phyloP scores from a whole-genome alignment of 2,329 filamentous ascomycete species.

The Cordyceps javanica region DNA sequence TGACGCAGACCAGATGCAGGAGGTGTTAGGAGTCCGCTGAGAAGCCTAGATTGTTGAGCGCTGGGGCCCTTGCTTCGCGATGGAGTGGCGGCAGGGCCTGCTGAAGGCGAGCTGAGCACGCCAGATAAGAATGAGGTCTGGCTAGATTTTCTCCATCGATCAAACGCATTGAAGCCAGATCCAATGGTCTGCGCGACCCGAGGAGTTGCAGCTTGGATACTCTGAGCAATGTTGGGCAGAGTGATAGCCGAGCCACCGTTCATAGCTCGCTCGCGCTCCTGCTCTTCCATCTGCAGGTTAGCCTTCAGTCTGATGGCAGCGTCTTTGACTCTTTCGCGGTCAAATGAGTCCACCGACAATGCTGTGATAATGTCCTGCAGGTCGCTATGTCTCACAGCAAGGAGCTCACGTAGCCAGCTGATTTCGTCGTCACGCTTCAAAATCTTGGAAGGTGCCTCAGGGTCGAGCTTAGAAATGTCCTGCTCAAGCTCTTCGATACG shows the following conservation, averaged over 20 bases:
- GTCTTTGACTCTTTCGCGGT: constrained; percentile 75
- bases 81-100: constrained; percentile 46
- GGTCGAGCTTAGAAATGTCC: constrained; percentile 61
- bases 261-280: constrained; percentile 82
- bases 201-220: constrained; percentile 73
- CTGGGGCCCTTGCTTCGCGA: constrained; percentile 50
- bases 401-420: constrained; percentile 85
- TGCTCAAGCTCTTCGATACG: constrained; percentile 83
- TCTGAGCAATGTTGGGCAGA: constrained; percentile 70
- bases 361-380: constrained; percentile 84
- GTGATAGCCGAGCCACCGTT: constrained; percentile 61
- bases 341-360: constrained; percentile 67
- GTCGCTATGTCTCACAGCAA: constrained; percentile 85
- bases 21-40: constrained; percentile 83
- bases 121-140: constrained; percentile 47
- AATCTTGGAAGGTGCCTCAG: constrained; percentile 73
- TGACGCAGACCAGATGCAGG: constrained; percentile 68
- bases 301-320: constrained; percentile 88
- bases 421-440: constrained; percentile 93
- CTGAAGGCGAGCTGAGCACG: constrained; percentile 37
- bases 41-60: constrained; percentile 46
- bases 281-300: constrained; percentile 96
- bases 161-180: constrained; percentile 82
- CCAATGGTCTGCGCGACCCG: constrained; percentile 78
- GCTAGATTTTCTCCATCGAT: constrained; percentile 77